Evolutionary conservation across 495 filamentous ascomycete genomes (phyloP), one percentile per base, ranked within the genome.

Genomic region (Penicillium cosmopolitanum): DNA sequence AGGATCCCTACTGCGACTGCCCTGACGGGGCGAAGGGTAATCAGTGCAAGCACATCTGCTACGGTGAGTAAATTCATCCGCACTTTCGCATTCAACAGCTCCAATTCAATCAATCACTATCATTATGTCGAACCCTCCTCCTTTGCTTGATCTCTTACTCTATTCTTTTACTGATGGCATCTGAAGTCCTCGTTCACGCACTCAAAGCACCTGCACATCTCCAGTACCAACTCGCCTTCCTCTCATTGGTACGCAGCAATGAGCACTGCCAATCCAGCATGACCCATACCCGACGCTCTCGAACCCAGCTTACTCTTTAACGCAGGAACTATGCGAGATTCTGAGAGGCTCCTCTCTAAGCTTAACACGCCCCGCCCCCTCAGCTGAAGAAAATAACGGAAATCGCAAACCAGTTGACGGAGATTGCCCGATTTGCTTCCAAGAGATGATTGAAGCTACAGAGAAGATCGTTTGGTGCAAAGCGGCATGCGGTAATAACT

Each of bases 351-450:
- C 80, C 34, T 54, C 77, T 42, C 44, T 80, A 25, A 69, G 63
- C 6, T 58, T 55, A 7, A 55, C 56, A n/a, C 47, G 71, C 15
- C 25, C 60, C 42, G n/a, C 13, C 15, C 52, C 63, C 31, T 38
- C 59, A 21, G 51, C 59, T 3, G 67, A 66, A 6, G 51, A 68
- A 40, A 66, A 53, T 8, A 71, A 73, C 51, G 80, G 80, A 18
- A 83, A 83, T n/a, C 80, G 83, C 55, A 88, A 86, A 64, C 73
- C 82, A 0, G 58, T 87, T 3, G 88, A 92, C 34, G 90, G 87
- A 13, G 88, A 94, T 61, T 94, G 91, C 61, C 88, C 89, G 0
- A 90, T 96, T 66, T 94, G 91, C 70, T 91, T 87, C 66, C 84
- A 77, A 62, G 85, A 89, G 8, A 44, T 44, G 44, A 85, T 92